Evolutionary conservation across 2,329 filamentous ascomycete species (phyloP), one percentile per base, ranked within the genome.

Genomic region (Pestalotiopsis sp.): DNA sequence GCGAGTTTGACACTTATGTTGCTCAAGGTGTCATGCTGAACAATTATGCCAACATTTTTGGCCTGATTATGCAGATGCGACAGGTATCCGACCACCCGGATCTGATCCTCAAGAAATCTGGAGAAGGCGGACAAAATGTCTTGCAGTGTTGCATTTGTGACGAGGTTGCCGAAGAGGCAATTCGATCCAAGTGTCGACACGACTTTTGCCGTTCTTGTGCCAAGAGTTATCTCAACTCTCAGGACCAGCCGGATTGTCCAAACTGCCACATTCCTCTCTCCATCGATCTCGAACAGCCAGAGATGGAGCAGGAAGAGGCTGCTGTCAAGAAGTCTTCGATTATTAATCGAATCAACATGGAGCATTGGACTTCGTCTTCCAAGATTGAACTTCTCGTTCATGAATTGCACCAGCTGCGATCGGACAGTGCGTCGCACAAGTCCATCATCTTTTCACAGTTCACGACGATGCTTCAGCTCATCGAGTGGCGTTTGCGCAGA

Each of bases 1-100:
- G 96, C 70, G 91, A 94, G 75, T 99, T 98, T 73, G 93, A 98
- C 77, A 98, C 95, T 0, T 99, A 98, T 73, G 96, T 98, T 49
- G 92, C 94, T 20, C 93, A 94, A 71, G 95, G 94, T 83, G 95
- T 98, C 23, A 90, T 99, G 80, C 87, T 99, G 70, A 94, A 98
- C 85, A 97, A 98, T 78, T 98, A 98, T 74, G 96, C 96, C 83
- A 99, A 99, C 79, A 98, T 99, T 72, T 99, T 99, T 76, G 95
- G 95, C 77, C 87, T 99, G 67, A 98, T 99, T 77, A 98, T 98
- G 94, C 95, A 97, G 80, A 98, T 99, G 95, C 92, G 96, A 67
- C 96, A 99, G 82, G 93, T 98, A 31, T 94, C 96, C 7, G 96
- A 99, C 73, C 96, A 99, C 77, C 96, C 96, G 0, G 96, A 99